Percentiles rank a stretch among this genome's conserved stretches.
Evolutionary conservation across 2,329 filamentous ascomycete genomes (phyloP).

Genomic region (Zalaria obscura): DNA sequence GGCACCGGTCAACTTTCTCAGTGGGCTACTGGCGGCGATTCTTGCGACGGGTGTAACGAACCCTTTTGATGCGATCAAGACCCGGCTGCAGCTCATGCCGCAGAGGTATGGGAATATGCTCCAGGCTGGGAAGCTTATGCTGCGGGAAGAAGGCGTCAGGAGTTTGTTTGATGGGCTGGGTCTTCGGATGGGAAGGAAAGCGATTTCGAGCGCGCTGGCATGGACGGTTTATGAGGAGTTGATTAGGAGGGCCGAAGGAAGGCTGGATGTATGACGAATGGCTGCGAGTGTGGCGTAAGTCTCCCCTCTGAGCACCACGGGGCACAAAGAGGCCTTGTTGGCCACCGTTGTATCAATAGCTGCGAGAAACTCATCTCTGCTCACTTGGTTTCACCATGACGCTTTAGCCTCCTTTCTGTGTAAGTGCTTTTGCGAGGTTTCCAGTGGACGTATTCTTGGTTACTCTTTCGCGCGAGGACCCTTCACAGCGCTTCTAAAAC

Average conservation of each 20-base stretch:
- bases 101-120: conserved; percentile 69
- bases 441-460: too few relatives aligned
- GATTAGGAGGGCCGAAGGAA: conserved; percentile 54
- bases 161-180: conserved; percentile 77
- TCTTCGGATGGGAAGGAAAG: conserved; percentile 80
- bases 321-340: too few relatives aligned
- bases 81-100: conserved; percentile 81
- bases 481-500: too few relatives aligned
- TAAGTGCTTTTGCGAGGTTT: too few relatives aligned
- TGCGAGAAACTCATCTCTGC: too few relatives aligned
- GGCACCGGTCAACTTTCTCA: conserved; percentile 53
- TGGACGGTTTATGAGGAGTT: conserved; percentile 97
- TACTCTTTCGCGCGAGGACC: too few relatives aligned
- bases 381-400: too few relatives aligned
- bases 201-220: conserved; percentile 81
- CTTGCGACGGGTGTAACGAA: conserved; percentile 83
- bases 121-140: conserved; percentile 62
- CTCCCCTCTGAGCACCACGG: too few relatives aligned
- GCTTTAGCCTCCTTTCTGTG: too few relatives aligned
- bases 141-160: conserved; percentile 64
- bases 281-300: too few relatives aligned
- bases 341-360: too few relatives aligned
- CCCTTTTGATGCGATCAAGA: conserved; percentile 94
- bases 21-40: conserved; percentile 66
- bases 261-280: background rate